These are phyloP conservation scores for Hevea brasiliensis DNA, from an alignment of 345 rosid species.

Conservation along the genomic window DNA sequence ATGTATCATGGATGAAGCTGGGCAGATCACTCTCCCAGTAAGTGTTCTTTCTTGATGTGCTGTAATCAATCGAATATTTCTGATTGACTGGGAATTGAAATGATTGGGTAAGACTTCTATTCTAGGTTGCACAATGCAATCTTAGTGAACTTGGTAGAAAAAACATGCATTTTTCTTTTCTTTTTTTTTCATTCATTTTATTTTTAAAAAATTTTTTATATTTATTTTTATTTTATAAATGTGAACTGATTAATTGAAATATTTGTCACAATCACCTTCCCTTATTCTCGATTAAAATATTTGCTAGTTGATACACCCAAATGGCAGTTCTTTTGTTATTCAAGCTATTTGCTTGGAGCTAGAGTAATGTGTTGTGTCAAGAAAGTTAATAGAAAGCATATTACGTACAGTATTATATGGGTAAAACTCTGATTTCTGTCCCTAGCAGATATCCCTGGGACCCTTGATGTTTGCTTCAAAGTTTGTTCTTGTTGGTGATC, in stretches of 20 bases:
- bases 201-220: not conserved
- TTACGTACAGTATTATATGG: not conserved
- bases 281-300: not conserved
- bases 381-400: not conserved
- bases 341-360: not conserved
- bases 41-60: conserved; percentile 31
- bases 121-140: not conserved
- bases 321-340: not conserved
- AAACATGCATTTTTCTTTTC: too few species aligned
- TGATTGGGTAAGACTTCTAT: not conserved
- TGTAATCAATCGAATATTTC: not conserved
- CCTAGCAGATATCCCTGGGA: conserved; percentile 77
- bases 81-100: not conserved
- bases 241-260: not conserved
- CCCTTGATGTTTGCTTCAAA: conserved; percentile 82
- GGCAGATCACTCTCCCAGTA: conserved; percentile 92
- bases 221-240: not conserved
- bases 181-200: too few species aligned
- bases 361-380: not conserved
- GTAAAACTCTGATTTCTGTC: conserved; percentile 14
- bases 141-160: not conserved
- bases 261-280: not conserved
- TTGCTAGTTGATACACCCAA: not conserved
- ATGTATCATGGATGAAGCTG: conserved; percentile 98
- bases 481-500: conserved; percentile 98